Conservation (phyloP, 352 stramenopile genomes). For the Phytophthora podocarpi region DNA sequence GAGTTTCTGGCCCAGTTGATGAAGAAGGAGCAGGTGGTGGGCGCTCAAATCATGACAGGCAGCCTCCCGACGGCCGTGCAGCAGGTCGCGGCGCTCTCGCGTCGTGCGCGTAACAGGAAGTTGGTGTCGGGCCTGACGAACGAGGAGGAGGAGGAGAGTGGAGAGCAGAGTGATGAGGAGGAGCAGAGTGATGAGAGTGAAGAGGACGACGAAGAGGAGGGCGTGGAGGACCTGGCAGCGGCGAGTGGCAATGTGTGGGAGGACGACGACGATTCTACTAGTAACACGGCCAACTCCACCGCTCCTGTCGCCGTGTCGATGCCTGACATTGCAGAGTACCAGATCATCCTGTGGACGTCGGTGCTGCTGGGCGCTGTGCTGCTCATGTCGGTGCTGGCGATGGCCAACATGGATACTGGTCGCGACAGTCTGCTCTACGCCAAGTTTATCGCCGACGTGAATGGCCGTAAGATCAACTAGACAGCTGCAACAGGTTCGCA, state of each 20-base stretch:
- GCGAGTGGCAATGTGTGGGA: conserved; percentile 30
- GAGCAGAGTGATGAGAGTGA: conserved; percentile 10
- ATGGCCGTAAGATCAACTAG: conserved; percentile 58
- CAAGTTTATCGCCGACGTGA: conserved; percentile 79
- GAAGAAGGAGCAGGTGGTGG: conserved; percentile 29
- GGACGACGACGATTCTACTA: conserved; percentile 28
- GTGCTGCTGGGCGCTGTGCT: conserved; percentile 60
- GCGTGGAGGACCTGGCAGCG: conserved; percentile 18
- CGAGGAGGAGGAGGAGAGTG: conserved; percentile 13
- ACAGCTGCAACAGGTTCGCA: neutral
- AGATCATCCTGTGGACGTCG: conserved; percentile 86
- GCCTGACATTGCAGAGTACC: conserved; percentile 74
- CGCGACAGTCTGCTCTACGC: conserved; percentile 85
- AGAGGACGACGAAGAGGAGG: conserved; percentile 20
- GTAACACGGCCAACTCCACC: conserved; percentile 30
- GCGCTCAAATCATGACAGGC: conserved; percentile 46
- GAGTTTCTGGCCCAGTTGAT: conserved; percentile 50
- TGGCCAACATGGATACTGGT: conserved; percentile 74
- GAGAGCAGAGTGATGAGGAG: conserved; percentile 4
- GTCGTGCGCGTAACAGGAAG: conserved; percentile 30
- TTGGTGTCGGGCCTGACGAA: conserved; percentile 21
- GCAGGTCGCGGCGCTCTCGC: conserved; percentile 31
- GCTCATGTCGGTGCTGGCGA: conserved; percentile 55
- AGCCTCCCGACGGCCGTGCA: conserved; percentile 19
- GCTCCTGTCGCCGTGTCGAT: conserved; percentile 43